Evolutionary conservation across 23 red algal genomes (phyloP), one percentile per base, ranked within the genome.

Genomic region (Gracilariopsis chorda): DNA sequence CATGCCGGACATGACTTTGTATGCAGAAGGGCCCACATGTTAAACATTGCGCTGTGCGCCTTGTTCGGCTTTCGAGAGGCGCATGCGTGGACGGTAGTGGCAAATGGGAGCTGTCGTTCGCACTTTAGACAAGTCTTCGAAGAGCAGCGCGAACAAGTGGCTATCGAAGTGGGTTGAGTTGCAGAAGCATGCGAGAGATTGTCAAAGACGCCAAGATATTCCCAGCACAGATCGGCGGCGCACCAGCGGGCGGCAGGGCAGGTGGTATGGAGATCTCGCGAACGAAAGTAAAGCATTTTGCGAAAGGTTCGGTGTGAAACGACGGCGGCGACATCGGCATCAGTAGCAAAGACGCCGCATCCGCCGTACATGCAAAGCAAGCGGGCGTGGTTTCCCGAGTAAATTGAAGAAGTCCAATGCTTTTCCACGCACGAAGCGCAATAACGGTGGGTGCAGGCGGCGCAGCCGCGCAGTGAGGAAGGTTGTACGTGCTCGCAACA

Each of bases 251-350:
- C 86, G 29, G 24, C 72, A 5, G 70, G 52, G 24, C 35, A 64
- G 25, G 56, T 57, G 42, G 46, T 64, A 25, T 60, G 30, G n/a
- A 21, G 28, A 51, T 91, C 87, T 11, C 87, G 73, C 19, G 87
- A 91, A 39, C 87, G 87, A 62, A 91, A 91, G 75, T 91, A 91
- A 19, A 91, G 73, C 56, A 91, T 78, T 42, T 91, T 91, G 25
- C 87, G 87, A 23, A 48, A 91, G 73, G 87, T 91, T 8, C 87
- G 87, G 32, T 30, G 45, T 73, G 87, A 91, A 17, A 91, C 87
- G 43, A 91, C 73, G n/a, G 53, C 56, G 4, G 43, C 28, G 12
- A 91, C 73, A 19, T 91, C 87, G 41, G n/a, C 29, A 44, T 91
- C 87, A 1, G 72, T 64, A 12, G 87, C 87, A 4, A 48, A 53